Percentiles rank a stretch among this genome's conserved stretches.
Evolutionary conservation across 441 rosid genomes (phyloP).

Genomic region (Biscutella laevigata): DNA sequence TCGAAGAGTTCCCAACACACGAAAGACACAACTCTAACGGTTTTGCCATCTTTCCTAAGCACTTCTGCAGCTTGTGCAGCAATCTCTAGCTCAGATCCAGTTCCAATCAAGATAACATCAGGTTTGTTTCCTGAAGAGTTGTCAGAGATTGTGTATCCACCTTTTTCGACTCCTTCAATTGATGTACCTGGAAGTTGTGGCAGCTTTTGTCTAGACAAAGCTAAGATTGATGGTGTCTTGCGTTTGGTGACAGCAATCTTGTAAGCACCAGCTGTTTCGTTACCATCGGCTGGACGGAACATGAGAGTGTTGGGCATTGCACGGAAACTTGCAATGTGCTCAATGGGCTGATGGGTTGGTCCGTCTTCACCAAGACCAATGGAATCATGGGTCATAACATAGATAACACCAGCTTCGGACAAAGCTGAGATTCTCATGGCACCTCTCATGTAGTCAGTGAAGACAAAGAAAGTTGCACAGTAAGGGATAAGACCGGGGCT

Average conservation of each 20-base stretch:
- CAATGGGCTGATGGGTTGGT: conserved; percentile 55
- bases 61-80: conserved; percentile 43
- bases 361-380: conserved; percentile 60
- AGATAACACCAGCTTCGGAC: conserved; percentile 50
- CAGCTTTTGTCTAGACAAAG: conserved; percentile 47
- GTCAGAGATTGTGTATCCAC: conserved; percentile 45
- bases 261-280: conserved; percentile 55
- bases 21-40: conserved; percentile 47
- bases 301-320: conserved; percentile 57
- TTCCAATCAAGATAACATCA: conserved; percentile 46
- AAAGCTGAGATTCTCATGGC: conserved; percentile 53
- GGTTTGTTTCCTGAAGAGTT: conserved; percentile 47
- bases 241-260: conserved; percentile 45
- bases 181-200: conserved; percentile 48
- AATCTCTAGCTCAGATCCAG: conserved; percentile 51
- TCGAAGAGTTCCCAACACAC: conserved; percentile 51
- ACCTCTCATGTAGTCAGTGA: conserved; percentile 60
- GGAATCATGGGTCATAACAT: conserved; percentile 56
- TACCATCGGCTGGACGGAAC: conserved; percentile 61
- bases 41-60: conserved; percentile 45
- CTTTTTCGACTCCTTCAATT: conserved; percentile 45
- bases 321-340: conserved; percentile 52
- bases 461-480: conserved; percentile 57
- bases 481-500: conserved; percentile 49
- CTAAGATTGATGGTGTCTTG: conserved; percentile 50